Percentiles rank a stretch among this genome's conserved stretches.
These are phyloP conservation scores for Cymbopogon citratus DNA, from an alignment of 176 grass and related monocot species.

Conservation along the genomic window DNA sequence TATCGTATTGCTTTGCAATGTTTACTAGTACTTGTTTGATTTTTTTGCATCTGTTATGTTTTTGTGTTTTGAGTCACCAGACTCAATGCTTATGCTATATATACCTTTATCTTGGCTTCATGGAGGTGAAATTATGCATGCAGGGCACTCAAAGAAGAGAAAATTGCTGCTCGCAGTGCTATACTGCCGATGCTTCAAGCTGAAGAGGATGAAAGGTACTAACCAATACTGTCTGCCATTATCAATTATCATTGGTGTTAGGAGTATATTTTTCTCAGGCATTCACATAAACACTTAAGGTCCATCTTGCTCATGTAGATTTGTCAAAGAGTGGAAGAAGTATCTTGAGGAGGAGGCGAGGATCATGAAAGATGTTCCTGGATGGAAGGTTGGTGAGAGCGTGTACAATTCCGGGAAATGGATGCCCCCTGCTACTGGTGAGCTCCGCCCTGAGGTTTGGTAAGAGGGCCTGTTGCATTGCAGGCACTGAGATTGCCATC, in stretches of 20 bases:
- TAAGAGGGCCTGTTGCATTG: slow-evolving; percentile 31
- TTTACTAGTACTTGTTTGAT: not conserved
- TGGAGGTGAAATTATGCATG: slow-evolving; percentile 13
- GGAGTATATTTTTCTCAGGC: not conserved
- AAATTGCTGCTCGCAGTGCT: slow-evolving; percentile 87
- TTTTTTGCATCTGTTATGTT: not conserved
- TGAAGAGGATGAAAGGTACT: slow-evolving; percentile 96
- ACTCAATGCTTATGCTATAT: no score
- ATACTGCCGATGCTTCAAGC: slow-evolving; percentile 94
- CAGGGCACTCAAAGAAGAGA: slow-evolving; percentile 92
- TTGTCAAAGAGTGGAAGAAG: slow-evolving; percentile 97
- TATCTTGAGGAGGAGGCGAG: slow-evolving; percentile 80
- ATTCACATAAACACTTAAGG: not conserved
- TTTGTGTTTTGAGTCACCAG: not conserved
- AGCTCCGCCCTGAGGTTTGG: slow-evolving; percentile 93
- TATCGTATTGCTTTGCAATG: not conserved
- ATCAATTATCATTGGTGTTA: not conserved
- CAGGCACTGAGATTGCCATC: not conserved
- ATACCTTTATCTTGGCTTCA: slow-evolving; percentile 10
- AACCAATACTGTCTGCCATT: not conserved
- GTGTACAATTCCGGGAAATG: slow-evolving; percentile 91
- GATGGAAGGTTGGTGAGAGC: slow-evolving; percentile 92
- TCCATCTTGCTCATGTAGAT: slow-evolving; percentile 37
- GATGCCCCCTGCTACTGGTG: slow-evolving; percentile 85
- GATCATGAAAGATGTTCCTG: slow-evolving; percentile 95